Conservation (phyloP, 108 stramenopile genomes). For the Nitzschia palea region DNA sequence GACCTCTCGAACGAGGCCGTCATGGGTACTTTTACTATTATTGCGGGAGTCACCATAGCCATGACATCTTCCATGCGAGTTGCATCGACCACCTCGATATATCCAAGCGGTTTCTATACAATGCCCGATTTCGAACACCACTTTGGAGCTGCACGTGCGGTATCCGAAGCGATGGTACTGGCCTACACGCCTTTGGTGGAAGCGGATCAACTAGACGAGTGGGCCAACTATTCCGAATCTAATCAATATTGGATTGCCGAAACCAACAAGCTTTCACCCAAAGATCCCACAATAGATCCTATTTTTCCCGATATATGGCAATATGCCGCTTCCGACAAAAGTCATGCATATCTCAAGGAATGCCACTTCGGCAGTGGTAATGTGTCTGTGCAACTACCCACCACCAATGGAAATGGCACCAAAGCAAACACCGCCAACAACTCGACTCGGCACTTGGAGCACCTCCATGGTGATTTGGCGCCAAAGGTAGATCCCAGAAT, state of each 20-base stretch:
- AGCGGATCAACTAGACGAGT: neutral
- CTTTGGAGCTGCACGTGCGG: neutral
- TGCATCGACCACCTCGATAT: neutral
- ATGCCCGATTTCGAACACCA: slow-evolving; percentile 4
- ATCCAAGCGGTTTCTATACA: neutral
- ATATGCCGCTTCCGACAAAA: neutral
- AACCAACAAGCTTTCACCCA: neutral
- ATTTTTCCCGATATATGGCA: neutral
- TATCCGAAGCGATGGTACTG: neutral
- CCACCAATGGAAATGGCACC: too few relatives aligned
- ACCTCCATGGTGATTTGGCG: too few relatives aligned
- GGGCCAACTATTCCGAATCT: neutral
- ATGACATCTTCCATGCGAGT: neutral
- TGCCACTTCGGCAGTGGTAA: neutral
- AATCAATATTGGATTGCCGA: neutral
- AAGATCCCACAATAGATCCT: neutral
- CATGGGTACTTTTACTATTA: neutral
- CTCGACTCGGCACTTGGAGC: too few relatives aligned
- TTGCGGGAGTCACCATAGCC: neutral
- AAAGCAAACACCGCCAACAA: too few relatives aligned
- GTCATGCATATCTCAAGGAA: neutral
- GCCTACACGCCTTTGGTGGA: neutral
- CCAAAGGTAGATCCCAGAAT: neutral
- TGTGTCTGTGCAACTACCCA: neutral
- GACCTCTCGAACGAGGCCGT: neutral